These are phyloP conservation scores for Myxozyma vanderwaltii DNA, from an alignment of 805 yeast species.

Conservation along the genomic window DNA sequence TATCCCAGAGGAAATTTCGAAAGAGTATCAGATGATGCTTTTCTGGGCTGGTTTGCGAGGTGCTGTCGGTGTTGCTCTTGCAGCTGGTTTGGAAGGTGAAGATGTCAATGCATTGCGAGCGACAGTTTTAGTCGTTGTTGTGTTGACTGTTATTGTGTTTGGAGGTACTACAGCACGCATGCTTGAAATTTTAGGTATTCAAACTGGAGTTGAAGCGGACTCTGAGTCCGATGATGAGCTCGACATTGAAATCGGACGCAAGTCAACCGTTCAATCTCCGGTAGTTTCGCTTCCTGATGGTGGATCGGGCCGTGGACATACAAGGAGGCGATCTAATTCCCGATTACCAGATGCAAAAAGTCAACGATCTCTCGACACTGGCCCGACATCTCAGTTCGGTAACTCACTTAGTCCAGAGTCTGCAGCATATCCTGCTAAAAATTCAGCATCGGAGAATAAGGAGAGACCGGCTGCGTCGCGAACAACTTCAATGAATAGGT, in stretches of 20 bases:
- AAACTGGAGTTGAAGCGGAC: conserved; percentile 83
- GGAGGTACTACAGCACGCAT: conserved; percentile 99
- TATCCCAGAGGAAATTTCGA: conserved; percentile 85
- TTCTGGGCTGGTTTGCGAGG: conserved; percentile 99
- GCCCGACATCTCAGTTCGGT: background rate
- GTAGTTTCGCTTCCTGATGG: background rate
- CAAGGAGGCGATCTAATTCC: background rate
- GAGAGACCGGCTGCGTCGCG: conserved; percentile 34
- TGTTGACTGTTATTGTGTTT: conserved; percentile 88
- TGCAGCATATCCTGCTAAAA: background rate
- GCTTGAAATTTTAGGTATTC: conserved; percentile 92
- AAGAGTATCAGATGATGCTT: conserved; percentile 96
- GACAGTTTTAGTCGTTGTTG: conserved; percentile 96
- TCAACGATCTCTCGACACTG: conserved; percentile 12
- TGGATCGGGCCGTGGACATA: background rate
- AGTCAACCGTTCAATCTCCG: background rate
- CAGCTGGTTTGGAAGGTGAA: conserved; percentile 96
- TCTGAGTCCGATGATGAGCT: conserved; percentile 52
- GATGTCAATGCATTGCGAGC: conserved; percentile 85
- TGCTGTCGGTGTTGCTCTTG: conserved; percentile 98
- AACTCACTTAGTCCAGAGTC: background rate
- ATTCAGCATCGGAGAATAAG: background rate
- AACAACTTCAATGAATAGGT: conserved; percentile 22
- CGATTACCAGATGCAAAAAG: background rate
- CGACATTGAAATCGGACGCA: conserved; percentile 10